These are phyloP conservation scores for Candida bentonensis DNA, from an alignment of 805 yeast genomes.

Conservation along the genomic window DNA sequence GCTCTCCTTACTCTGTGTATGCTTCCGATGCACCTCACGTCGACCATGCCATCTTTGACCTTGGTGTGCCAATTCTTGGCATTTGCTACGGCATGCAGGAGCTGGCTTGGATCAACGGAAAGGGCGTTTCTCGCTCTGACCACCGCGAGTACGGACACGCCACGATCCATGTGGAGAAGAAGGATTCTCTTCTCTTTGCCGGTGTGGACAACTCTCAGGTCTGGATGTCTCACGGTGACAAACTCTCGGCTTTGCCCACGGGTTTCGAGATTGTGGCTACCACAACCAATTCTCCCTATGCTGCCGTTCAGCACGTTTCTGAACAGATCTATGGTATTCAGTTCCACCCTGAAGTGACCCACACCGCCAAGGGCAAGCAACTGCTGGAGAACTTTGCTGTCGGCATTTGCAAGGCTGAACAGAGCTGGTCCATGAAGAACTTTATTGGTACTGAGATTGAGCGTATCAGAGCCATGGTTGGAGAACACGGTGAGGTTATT, in stretches of 20 bases:
- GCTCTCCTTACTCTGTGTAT: slow-evolving; percentile 96
- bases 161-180: slow-evolving; percentile 60
- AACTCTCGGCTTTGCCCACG: slow-evolving; percentile 75
- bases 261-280: slow-evolving; percentile 85
- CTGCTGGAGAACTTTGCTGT: slow-evolving; percentile 88
- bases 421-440: slow-evolving; percentile 97
- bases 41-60: slow-evolving; percentile 81
- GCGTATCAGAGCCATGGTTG: slow-evolving; percentile 81
- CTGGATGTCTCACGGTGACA: slow-evolving; percentile 99
- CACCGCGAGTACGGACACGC: slow-evolving; percentile 99
- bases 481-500: slow-evolving; percentile 95
- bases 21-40: slow-evolving; percentile 95
- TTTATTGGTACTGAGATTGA: slow-evolving; percentile 93
- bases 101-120: slow-evolving; percentile 91
- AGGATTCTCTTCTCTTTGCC: slow-evolving; percentile 55
- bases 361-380: slow-evolving; percentile 80
- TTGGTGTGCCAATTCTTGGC: slow-evolving; percentile 88
- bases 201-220: slow-evolving; percentile 91
- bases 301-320: slow-evolving; percentile 71
- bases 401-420: slow-evolving; percentile 68
- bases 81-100: slow-evolving; percentile 99
- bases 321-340: slow-evolving; percentile 85
- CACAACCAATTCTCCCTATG: slow-evolving; percentile 88
- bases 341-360: slow-evolving; percentile 98
- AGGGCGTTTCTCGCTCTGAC: slow-evolving; percentile 84